Conservation (phyloP, 163 green algal genomes). For the Coccomyxa subellipsoidea region DNA sequence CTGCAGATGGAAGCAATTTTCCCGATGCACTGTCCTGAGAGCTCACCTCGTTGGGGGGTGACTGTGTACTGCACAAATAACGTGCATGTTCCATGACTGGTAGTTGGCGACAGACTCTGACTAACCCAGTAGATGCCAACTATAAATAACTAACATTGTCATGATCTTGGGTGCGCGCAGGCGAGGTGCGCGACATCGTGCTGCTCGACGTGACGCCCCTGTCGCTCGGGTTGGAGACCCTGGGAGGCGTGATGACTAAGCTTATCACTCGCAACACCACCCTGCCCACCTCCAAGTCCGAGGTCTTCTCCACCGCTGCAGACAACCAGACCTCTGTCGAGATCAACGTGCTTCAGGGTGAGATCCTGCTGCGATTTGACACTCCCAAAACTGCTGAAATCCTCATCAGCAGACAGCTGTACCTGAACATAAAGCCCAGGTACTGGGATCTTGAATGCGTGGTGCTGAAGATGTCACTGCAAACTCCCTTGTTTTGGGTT, state of each 20-base stretch:
- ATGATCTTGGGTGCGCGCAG: not conserved
- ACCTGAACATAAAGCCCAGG: no score
- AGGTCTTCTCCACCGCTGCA: conserved; percentile 97
- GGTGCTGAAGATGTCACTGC: no score
- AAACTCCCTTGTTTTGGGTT: no score
- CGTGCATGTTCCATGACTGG: no score
- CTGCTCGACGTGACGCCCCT: conserved; percentile 98
- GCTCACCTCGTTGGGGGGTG: no score
- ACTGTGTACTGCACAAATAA: no score
- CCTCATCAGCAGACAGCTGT: no score
- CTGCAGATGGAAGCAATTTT: no score
- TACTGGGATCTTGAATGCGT: no score
- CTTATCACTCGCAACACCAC: conserved; percentile 99
- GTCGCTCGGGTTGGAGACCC: conserved; percentile 95
- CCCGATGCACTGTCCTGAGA: no score
- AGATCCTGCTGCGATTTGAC: conserved; percentile 25
- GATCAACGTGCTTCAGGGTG: conserved; percentile 92
- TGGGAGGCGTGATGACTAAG: conserved; percentile 97
- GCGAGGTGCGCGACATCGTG: conserved; percentile 88
- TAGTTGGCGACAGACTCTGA: no score
- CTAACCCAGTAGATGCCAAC: no score
- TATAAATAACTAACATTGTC: not conserved
- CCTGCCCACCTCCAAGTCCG: conserved; percentile 93
- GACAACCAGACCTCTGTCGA: conserved; percentile 97
- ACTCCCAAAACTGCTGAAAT: not conserved